A percentile compares a stretch with the other conserved stretches of the same genome.
These are phyloP conservation scores for Penicillium digitatum DNA, from an alignment of 2,329 filamentous ascomycete species.

Conservation along the genomic window DNA sequence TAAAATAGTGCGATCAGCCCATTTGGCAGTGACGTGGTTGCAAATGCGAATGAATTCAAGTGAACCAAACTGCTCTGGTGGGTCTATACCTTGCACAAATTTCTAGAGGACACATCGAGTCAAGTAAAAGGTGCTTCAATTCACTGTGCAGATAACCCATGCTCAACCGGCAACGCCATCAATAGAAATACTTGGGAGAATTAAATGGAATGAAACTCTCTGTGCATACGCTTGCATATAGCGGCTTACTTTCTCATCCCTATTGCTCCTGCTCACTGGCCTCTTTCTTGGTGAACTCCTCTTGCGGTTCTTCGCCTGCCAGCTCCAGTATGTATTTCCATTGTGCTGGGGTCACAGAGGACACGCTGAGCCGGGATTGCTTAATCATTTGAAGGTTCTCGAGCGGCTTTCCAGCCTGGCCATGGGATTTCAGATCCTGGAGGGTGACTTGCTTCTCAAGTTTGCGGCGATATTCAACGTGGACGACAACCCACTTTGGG, in stretches of 20 bases:
- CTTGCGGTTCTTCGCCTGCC: conserved; percentile 33
- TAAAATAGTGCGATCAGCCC: background rate
- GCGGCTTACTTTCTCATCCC: background rate
- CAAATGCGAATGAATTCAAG: background rate
- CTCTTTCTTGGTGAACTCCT: conserved; percentile 8
- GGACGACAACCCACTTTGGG: conserved; percentile 83
- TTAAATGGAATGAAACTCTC: background rate
- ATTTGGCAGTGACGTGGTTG: background rate
- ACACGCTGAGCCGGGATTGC: conserved; percentile 76
- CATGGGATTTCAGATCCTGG: conserved; percentile 65
- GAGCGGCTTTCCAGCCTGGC: conserved; percentile 54
- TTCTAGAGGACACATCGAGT: background rate
- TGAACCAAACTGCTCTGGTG: background rate
- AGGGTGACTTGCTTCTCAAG: conserved; percentile 68
- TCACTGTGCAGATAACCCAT: conserved; percentile 2
- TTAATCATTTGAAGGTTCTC: conserved; percentile 79
- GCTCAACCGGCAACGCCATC: conserved; percentile 5
- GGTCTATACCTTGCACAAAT: background rate
- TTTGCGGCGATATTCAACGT: conserved; percentile 82
- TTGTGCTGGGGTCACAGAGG: conserved; percentile 44
- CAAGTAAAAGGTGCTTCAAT: conserved; percentile 2
- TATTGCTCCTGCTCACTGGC: background rate
- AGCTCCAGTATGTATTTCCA: conserved; percentile 49
- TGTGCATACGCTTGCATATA: conserved; percentile 1
- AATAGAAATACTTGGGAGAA: background rate